Evolutionary conservation across 2,329 filamentous ascomycete species (phyloP).

Genomic region (Penicillium sp.): DNA sequence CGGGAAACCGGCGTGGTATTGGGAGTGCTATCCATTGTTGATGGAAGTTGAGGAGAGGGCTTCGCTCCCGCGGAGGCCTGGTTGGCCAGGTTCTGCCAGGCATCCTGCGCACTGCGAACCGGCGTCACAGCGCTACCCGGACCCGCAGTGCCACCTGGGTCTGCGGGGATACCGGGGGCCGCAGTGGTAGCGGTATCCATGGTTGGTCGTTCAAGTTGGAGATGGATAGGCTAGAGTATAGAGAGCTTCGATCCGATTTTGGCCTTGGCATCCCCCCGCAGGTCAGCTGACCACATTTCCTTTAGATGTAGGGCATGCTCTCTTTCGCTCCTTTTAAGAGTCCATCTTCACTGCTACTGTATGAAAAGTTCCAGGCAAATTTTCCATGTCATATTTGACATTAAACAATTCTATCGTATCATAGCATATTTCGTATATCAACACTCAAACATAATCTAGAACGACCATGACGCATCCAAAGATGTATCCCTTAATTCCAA

Average conservation of each 20-base stretch:
- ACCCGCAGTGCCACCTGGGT: too few relatives aligned
- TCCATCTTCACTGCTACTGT: too few relatives aligned
- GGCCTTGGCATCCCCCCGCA: not conserved
- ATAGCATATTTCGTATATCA: not conserved
- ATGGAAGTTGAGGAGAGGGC: not conserved
- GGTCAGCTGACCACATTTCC: too few relatives aligned
- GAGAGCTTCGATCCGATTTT: not conserved
- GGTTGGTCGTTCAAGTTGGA: not conserved
- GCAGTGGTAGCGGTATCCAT: not conserved
- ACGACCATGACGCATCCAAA: not conserved
- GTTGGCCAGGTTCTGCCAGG: not conserved
- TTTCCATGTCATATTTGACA: not conserved
- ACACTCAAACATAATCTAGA: not conserved
- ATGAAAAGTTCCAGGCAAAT: too few relatives aligned
- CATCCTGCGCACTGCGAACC: not conserved
- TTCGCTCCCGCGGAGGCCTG: not conserved
- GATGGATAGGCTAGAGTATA: not conserved
- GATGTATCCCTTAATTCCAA: not conserved
- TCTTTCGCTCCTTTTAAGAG: conserved; percentile 42
- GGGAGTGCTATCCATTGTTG: not conserved
- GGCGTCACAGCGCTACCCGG: too few relatives aligned
- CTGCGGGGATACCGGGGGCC: too few relatives aligned
- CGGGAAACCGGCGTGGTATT: too few relatives aligned
- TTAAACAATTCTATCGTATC: not conserved
- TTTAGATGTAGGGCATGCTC: too few relatives aligned